Evolutionary conservation across 1,284 basidiomycete species (phyloP), one percentile per base, ranked within the genome.

Genomic region (Rhodotorula sp.): DNA sequence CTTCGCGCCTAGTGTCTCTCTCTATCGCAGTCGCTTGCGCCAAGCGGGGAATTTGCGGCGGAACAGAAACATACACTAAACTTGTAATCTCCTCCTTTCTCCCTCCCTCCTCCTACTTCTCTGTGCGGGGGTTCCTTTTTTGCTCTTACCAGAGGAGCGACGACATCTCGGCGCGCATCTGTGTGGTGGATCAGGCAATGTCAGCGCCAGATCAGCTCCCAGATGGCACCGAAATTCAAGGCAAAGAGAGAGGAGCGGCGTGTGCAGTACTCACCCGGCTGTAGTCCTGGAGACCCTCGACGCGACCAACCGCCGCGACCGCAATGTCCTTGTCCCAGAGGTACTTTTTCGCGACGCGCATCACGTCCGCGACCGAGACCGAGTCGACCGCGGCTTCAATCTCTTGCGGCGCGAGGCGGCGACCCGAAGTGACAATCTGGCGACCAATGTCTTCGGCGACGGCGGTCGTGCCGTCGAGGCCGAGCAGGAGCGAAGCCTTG

Each of bases 391-490:
- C 91, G 69, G 86, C 86, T 85, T 98, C 95, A 76, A 96, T 95
- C 83, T 99, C 93, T 81, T 90, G 87, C 63, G 96, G 95, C 44
- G 93, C 92, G 84, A 90, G 86, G 78, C 94, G 85, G 78, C 86
- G 80, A 71, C 96, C 96, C 76, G 88, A 92, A 49, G 95, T 98
- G 75, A 99, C 92, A 73, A 99, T 86, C 82, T 98, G 95, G 79
- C 95, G 86, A 54, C 96, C 96, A 81, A 99, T 95, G 81, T 99
- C 96, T 85, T 99, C 96, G 63, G 96, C 95, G 76, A 96, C 88
- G 71, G 94, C 93, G 60, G 95, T 98, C 49, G 93, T 91, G 61
- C 96, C 95, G 80, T 99, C 96, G 62, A 99, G 85, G 73, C 90
- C 86, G 68, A 99, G 87, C 57, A 99, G 85, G 77, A 98, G 84